Conservation (phyloP, 495 filamentous ascomycete species). For the Penicillium psychrofluorescens region DNA sequence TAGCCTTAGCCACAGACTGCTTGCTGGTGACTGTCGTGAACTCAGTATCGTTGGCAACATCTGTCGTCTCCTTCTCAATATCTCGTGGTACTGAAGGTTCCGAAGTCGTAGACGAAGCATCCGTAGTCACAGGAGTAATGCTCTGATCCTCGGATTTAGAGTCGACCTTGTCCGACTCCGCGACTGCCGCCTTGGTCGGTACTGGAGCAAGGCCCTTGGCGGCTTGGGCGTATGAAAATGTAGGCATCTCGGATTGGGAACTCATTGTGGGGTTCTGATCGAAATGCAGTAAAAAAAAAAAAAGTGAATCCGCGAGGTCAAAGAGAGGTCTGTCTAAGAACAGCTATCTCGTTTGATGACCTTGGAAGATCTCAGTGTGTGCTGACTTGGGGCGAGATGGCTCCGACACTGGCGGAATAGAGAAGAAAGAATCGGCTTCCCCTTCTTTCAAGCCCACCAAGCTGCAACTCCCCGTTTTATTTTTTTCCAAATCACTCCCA, state of each 20-base stretch:
- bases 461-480: conserved; percentile 17
- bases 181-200: conserved; percentile 28
- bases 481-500: conserved; percentile 15
- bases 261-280: conserved; percentile 11
- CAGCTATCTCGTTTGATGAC: conserved; percentile 15
- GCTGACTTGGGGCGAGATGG: conserved; percentile 15
- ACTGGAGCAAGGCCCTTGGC: conserved; percentile 62
- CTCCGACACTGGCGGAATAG: conserved; percentile 23
- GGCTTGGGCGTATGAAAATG: conserved; percentile 92
- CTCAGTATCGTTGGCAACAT: conserved; percentile 25
- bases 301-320: conserved; percentile 3
- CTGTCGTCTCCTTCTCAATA: conserved; percentile 17
- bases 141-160: conserved; percentile 24
- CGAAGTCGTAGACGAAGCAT: conserved; percentile 10
- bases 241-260: conserved; percentile 15
- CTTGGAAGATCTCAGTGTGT: conserved; percentile 14
- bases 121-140: conserved; percentile 9
- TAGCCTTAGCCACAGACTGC: conserved; percentile 19
- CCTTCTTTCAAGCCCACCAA: conserved; percentile 27
- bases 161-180: conserved; percentile 20
- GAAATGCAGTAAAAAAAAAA: conserved; percentile 6
- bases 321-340: conserved; percentile 23
- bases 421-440: conserved; percentile 14
- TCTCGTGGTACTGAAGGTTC: conserved; percentile 21
- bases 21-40: conserved; percentile 23